These are phyloP conservation scores for Styphnolobium japonicum DNA, from an alignment of 306 rosid species.

Conservation along the genomic window DNA sequence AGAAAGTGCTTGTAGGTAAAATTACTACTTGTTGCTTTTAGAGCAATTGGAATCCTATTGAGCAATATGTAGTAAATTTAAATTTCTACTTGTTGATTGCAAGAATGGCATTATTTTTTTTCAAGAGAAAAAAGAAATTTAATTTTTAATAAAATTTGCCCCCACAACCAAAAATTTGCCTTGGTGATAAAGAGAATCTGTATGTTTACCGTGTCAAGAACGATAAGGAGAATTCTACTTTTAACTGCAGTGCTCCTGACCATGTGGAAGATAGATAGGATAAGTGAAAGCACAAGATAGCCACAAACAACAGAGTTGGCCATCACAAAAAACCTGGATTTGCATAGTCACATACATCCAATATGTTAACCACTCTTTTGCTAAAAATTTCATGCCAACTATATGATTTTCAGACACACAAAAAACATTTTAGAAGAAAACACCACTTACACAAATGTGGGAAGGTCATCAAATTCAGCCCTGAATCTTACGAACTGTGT, in stretches of 20 bases:
- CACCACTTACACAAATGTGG: constrained; percentile 46
- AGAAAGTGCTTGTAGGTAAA: not conserved
- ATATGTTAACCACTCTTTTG: not conserved
- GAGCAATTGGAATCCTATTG: not conserved
- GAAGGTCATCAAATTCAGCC: constrained; percentile 52
- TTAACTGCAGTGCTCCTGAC: constrained; percentile 37
- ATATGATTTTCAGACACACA: not conserved
- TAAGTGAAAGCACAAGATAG: constrained; percentile 57
- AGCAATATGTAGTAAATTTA: not conserved
- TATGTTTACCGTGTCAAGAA: constrained; percentile 57
- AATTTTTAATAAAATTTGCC: too few species aligned
- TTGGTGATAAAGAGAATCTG: not conserved
- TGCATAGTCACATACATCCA: constrained; percentile 10
- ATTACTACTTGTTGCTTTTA: not conserved
- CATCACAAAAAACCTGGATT: constrained; percentile 61
- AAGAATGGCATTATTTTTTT: not conserved
- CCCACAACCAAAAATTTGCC: not conserved
- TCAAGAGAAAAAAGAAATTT: not conserved
- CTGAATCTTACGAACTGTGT: constrained; percentile 41
- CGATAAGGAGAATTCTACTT: constrained; percentile 43
- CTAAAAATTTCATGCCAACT: not conserved
- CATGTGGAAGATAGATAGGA: constrained; percentile 53
- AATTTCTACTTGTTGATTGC: not conserved
- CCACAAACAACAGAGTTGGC: constrained; percentile 60
- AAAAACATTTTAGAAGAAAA: not conserved